Base-by-base conservation (phyloP, 2,329 filamentous ascomycete species). In the Aspergillus hiratsukae region DNA sequence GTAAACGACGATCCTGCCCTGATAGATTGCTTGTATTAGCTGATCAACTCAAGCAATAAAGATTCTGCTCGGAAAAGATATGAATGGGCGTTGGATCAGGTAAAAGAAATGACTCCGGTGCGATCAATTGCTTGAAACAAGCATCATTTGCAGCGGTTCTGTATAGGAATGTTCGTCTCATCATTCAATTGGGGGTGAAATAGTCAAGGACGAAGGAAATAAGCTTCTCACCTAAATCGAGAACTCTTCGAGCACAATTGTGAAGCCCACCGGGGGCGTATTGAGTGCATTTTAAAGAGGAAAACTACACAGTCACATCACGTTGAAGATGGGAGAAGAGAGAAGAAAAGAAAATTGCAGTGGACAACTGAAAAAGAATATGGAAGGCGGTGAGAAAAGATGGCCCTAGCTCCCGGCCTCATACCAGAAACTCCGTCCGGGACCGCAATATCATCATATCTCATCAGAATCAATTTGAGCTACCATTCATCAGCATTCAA, bases 131-230 rank as follows among this genome's bases (percentile, higher is more conserved):
- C 74, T 75, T 72, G 73, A 63, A 56, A 63, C 69, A 70, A 77
- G 76, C 76, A 78, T 86, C 83, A 84, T 82, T 81, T 83, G 84
- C 84, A 87, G 84, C 84, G 84, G 84, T 87, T 87, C 84, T 86
- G 76, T 70, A 73, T 70, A 58, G 63, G 60, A 62, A 60, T 66
- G 66, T 65, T 59, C 70, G 69, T 71, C 70, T 79, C 76, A 78
- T 80, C 77, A 76, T 73, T 52, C 56, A 59, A 64, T 50, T 48
- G 55, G 5, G 31, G 50, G 49, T n/a, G 54, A 60, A n/a, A 49
- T 46, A 54, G 50, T 35, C 50, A 49, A 31, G 58, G 28, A 19
- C 40, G 51, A 48, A 41, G 51, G 35, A 55, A 46, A 45, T 25
- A 49, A 56, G 52, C 28, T 60, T 63, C 72, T 67, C 73, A 78